Base-by-base conservation (phyloP, 2,329 filamentous ascomycete genomes). In the Torrubiella hemipterigena region DNA sequence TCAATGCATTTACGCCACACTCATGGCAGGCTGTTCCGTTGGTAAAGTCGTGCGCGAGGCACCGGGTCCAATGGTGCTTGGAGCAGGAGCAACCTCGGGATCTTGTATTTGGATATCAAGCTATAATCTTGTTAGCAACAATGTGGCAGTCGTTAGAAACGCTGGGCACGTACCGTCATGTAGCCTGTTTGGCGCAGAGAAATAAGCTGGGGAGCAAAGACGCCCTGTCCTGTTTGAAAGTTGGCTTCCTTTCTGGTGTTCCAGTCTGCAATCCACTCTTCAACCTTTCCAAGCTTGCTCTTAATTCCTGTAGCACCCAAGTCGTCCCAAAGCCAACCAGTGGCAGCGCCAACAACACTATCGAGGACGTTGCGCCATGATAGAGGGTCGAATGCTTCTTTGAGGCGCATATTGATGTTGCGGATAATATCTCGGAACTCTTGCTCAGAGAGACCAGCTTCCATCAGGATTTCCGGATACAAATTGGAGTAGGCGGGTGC, bases 301-400 rank as follows among this genome's bases (percentile, higher is more conserved):
- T 96, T 96, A 36, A 81, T 70, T 7, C 69, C 75, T 4, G 82
- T 82, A 21, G 84, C 58, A 2, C 89, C 86, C 15, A 89, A 46
- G 50, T 96, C 89, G 36, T 98, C 91, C 85, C 86, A 96, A 20
- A 96, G 48, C 83, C 87, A 98, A 15, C 89, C 83, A 0, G 91
- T 96, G 20, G 86, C 56, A 5, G 93, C 63, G 3, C 89, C 86
- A 43, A 96, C 51, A 9, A 84, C 52, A 10, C 75, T 73, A 54
- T 98, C 91, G 1, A 94, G 41, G 47, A 87, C 74, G 43, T 93
- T 93, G 30, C 83, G 67, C 45, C 72, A 59, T 33, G 68, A 75
- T 51, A 77, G 87, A 0, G 91, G 89, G 46, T 81, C 74, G 52
- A 93, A 95, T 0, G 80, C 77, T n/a, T 69, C 69, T 23, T 80